phyloP scores from a whole-genome alignment of 306 rosid genomes.

The Lathyrus oleraceus region DNA sequence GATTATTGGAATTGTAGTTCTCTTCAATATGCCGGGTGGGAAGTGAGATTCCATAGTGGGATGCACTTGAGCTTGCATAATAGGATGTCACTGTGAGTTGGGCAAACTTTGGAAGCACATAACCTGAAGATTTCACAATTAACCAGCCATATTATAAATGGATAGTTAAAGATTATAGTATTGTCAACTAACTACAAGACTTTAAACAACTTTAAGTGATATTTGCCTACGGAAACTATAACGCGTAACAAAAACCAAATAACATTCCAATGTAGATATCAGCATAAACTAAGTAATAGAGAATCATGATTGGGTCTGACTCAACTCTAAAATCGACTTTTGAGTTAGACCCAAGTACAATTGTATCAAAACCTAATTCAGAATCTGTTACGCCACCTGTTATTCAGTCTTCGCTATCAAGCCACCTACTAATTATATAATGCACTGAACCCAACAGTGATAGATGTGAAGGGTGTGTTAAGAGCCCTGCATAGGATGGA shows the following conservation, averaged over 20 bases:
- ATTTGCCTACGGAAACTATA: neutral
- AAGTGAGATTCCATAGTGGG: constrained; percentile 91
- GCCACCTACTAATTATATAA: too few species aligned
- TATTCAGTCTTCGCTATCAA: too few species aligned
- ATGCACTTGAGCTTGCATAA: constrained; percentile 87
- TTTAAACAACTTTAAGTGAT: constrained; percentile 4
- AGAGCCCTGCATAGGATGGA: too few species aligned
- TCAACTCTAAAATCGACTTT: too few species aligned
- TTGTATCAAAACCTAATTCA: too few species aligned
- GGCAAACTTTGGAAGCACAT: constrained; percentile 76
- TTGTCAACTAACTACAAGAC: constrained; percentile 22
- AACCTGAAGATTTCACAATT: constrained; percentile 53
- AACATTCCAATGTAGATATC: neutral
- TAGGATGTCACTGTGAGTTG: constrained; percentile 86
- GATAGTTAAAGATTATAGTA: neutral
- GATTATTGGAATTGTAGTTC: constrained; percentile 46
- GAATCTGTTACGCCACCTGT: too few species aligned
- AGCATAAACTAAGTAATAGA: neutral
- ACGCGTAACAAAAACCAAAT: constrained; percentile 5
- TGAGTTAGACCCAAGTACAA: too few species aligned
- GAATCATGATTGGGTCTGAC: neutral
- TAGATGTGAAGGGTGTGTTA: too few species aligned
- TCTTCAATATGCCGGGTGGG: constrained; percentile 86
- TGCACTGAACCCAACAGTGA: too few species aligned
- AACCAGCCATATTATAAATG: constrained; percentile 22